These are phyloP conservation scores for Periconia macrospinosa DNA, from an alignment of 2,329 filamentous ascomycete genomes.

Conservation along the genomic window DNA sequence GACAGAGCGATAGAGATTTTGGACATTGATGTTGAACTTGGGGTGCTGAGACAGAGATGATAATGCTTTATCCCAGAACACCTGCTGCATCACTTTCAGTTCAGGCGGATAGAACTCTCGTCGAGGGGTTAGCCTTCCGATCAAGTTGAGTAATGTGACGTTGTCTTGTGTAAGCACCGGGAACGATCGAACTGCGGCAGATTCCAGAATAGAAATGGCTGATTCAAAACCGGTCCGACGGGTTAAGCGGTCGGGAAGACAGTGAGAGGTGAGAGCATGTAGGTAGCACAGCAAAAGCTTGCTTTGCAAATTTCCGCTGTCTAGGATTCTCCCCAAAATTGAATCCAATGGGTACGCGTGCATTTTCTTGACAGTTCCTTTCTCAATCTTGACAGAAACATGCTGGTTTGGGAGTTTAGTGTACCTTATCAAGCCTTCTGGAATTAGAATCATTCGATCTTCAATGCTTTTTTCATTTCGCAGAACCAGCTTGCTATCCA, in stretches of 20 bases:
- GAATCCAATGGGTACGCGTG: conserved; percentile 55
- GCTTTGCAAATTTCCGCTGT: conserved; percentile 56
- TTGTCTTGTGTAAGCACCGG: conserved; percentile 32
- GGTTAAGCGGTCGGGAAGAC: conserved; percentile 54
- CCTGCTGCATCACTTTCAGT: conserved; percentile 47
- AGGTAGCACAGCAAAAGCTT: conserved; percentile 56
- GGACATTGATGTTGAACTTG: conserved; percentile 23
- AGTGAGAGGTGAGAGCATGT: conserved; percentile 59
- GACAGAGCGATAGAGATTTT: conserved; percentile 26
- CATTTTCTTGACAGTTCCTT: conserved; percentile 18
- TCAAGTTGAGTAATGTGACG: conserved; percentile 19
- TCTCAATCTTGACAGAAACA: conserved; percentile 14
- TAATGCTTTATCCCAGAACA: conserved; percentile 47
- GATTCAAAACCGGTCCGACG: conserved; percentile 57
- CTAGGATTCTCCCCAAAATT: conserved; percentile 53
- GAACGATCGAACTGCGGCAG: conserved; percentile 55
- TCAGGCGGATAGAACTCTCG: conserved; percentile 50
- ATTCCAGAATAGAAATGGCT: conserved; percentile 53
- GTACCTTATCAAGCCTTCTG: conserved; percentile 16
- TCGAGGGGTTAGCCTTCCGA: conserved; percentile 37
- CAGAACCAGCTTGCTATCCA: conserved; percentile 24
- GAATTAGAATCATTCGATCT: conserved; percentile 44
- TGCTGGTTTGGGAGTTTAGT: conserved; percentile 6
- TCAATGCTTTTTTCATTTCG: conserved; percentile 10
- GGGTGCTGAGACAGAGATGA: conserved; percentile 38